Base-by-base conservation (phyloP, 345 rosid species). In the Sonneratia alba region DNA sequence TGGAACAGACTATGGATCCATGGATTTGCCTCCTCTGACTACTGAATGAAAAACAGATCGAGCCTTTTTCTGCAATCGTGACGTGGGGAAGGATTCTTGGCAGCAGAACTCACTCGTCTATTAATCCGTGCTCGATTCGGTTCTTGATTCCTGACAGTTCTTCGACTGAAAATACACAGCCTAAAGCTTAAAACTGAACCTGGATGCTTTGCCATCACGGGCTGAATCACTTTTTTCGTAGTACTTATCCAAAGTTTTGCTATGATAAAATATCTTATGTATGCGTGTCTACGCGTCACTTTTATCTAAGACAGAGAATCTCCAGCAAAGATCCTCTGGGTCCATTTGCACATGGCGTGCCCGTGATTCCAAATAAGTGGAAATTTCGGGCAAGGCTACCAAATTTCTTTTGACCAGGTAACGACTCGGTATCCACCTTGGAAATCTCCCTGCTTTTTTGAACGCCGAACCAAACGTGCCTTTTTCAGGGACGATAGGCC, bases 281-380 rank as follows among this genome's bases (percentile, higher is more conserved):
- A 7, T 11, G 36, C 40, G 55, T 70, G 43, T 40, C 5, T 40
- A 40, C 43, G 14, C 53, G 0, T 48, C 14, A 16, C 53, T 48
- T 73, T 67, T 45, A 16, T 36, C n/a, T 40, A 67, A 42, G 37
- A 62, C 66, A 14, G 49, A 36, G 72, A 69, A 72, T 79, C 76
- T 68, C 16, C 63, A 55, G 71, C 38, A 8, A 40, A 34, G 81
- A 72, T 79, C 57, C 73, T 7, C 47, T 64, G 74, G 76, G 69
- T 9, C 76, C 5, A 53, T 21, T 53, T 53, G 57, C n/a, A 16
- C 15, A 15, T 53, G 57, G n/a, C 57, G 22, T 53, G 57, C 22
- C 7, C 7, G 13, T 47, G 51, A 47, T 47, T 47, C 32, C 32
- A 1, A 27, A 27, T 27, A 1, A 0, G 32, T 27, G 32, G 32